Percentiles rank a stretch among this genome's conserved stretches.
Evolutionary conservation across 1,284 basidiomycete species (phyloP).

Genomic region (Tilletia walkeri): DNA sequence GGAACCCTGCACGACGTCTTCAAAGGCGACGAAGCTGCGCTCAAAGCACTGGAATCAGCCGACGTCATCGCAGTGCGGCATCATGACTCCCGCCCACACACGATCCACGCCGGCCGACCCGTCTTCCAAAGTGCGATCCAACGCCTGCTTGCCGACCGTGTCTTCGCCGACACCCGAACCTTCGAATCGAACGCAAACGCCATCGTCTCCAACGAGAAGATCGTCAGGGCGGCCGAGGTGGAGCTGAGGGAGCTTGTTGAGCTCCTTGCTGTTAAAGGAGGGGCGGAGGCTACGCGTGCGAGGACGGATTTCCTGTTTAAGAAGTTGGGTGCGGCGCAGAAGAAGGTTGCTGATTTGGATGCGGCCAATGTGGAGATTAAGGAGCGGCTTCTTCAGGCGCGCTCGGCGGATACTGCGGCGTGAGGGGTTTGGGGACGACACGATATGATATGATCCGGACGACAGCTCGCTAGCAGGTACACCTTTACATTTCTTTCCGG

Average conservation of each 20-base stretch:
- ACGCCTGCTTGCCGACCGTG: constrained; percentile 71
- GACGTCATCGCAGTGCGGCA: constrained; percentile 81
- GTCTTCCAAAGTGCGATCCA: constrained; percentile 83
- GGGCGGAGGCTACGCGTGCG: constrained; percentile 63
- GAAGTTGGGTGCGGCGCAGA: constrained; percentile 71
- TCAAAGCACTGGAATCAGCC: constrained; percentile 83
- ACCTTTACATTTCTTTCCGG: too few species aligned
- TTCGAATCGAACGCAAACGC: constrained; percentile 60
- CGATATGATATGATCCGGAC: too few species aligned
- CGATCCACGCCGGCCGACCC: constrained; percentile 83
- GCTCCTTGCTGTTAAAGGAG: constrained; percentile 48
- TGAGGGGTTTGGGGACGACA: background rate
- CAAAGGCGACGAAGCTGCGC: constrained; percentile 79
- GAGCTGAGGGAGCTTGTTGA: constrained; percentile 63
- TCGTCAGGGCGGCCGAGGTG: constrained; percentile 70
- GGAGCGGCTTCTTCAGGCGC: constrained; percentile 20
- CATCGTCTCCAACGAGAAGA: constrained; percentile 68
- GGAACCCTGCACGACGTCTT: constrained; percentile 80
- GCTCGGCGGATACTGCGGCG: background rate
- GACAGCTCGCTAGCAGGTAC: too few species aligned
- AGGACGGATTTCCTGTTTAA: constrained; percentile 70
- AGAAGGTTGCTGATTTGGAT: constrained; percentile 61
- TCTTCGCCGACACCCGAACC: constrained; percentile 79
- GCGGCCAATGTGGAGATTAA: constrained; percentile 31
- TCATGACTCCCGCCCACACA: constrained; percentile 77